These are phyloP conservation scores for Penicillium odoratum DNA, from an alignment of 495 filamentous ascomycete genomes.

Conservation along the genomic window DNA sequence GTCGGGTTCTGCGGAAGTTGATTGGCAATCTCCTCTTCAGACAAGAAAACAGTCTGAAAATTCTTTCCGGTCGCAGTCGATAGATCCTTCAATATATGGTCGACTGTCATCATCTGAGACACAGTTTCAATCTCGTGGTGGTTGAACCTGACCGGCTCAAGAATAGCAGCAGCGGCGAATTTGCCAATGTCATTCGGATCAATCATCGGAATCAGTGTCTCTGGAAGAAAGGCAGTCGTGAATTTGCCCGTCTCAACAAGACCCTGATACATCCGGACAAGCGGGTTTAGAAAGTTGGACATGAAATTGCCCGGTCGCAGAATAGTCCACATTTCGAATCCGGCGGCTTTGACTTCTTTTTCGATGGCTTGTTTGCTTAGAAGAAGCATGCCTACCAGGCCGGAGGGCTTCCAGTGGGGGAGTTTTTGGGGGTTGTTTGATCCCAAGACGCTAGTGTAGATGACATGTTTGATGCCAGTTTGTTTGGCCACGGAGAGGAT, in stretches of 20 bases:
- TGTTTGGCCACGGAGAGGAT: constrained; percentile 44
- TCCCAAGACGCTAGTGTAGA: constrained; percentile 41
- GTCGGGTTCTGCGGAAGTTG: constrained; percentile 28
- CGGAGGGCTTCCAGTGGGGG: constrained; percentile 23
- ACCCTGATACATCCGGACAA: constrained; percentile 37
- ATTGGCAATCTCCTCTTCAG: constrained; percentile 38
- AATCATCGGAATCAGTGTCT: constrained; percentile 38
- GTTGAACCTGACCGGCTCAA: constrained; percentile 39
- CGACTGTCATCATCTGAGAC: constrained; percentile 34
- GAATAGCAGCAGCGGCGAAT: constrained; percentile 45
- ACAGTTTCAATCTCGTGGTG: constrained; percentile 38
- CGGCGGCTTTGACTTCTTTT: constrained; percentile 24
- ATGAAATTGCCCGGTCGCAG: constrained; percentile 51
- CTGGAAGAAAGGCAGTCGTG: constrained; percentile 28
- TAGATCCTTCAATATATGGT: constrained; percentile 33
- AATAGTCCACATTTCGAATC: constrained; percentile 44
- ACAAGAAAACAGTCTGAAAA: constrained; percentile 34
- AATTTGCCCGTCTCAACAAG: constrained; percentile 37
- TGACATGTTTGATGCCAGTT: constrained; percentile 37
- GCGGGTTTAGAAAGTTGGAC: constrained; percentile 45
- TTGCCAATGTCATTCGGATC: constrained; percentile 50
- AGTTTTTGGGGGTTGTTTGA: constrained; percentile 26
- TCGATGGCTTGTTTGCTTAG: constrained; percentile 41
- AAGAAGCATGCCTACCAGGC: constrained; percentile 26
- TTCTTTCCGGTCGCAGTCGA: constrained; percentile 30